Evolutionary conservation across 2,329 filamentous ascomycete genomes (phyloP).

Genomic region (Raffaelea albimanens): DNA sequence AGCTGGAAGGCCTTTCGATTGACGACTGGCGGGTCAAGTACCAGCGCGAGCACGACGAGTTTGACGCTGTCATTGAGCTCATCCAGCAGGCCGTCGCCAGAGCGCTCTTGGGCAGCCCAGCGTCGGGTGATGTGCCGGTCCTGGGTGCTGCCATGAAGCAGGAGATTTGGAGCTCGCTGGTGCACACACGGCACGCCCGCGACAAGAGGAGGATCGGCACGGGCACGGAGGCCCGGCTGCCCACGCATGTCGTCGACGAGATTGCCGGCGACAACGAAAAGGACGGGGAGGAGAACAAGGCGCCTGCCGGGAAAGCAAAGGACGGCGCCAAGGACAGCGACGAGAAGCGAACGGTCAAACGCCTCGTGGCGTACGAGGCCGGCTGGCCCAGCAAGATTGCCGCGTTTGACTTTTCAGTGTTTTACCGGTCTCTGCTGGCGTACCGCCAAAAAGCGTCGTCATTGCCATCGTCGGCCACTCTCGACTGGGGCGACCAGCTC

Average conservation of each 20-base stretch:
- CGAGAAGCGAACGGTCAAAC: conserved; percentile 57
- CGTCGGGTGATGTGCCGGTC: conserved; percentile 2
- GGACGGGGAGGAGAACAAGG: too few relatives aligned
- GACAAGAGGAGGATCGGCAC: not conserved
- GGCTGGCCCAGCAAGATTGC: conserved; percentile 66
- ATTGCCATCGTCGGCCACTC: too few relatives aligned
- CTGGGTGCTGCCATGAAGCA: conserved; percentile 6
- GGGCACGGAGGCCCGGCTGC: not conserved
- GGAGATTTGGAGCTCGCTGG: conserved; percentile 11
- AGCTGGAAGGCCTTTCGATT: not conserved
- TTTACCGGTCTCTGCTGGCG: conserved; percentile 59
- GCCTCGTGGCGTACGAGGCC: conserved; percentile 61
- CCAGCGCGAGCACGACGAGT: not conserved
- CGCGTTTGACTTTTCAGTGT: conserved; percentile 75
- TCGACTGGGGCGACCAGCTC: conserved; percentile 63
- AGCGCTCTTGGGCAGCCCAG: too few relatives aligned
- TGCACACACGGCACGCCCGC: conserved; percentile 6
- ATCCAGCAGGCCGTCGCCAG: conserved; percentile 8
- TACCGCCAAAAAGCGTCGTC: conserved; percentile 53
- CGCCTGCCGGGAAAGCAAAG: not conserved
- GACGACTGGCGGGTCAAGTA: conserved; percentile 4
- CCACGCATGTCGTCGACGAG: not conserved
- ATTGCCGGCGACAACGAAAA: conserved; percentile 1
- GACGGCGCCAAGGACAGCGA: conserved; percentile 44
- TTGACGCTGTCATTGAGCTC: conserved; percentile 7